phyloP scores from a whole-genome alignment of 805 yeast species.

The Candida parachauliodes region DNA sequence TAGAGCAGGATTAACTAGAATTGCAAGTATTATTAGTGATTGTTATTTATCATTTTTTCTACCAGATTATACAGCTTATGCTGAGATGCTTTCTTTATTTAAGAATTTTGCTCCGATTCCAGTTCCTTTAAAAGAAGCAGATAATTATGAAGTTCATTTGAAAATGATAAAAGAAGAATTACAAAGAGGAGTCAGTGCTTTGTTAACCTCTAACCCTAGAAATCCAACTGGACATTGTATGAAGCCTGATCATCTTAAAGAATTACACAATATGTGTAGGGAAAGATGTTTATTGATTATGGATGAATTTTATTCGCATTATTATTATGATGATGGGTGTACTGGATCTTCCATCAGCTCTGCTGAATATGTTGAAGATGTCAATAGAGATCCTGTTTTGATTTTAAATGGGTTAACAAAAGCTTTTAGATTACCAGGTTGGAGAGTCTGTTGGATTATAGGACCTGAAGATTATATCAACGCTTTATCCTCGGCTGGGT shows the following conservation, averaged over 20 bases:
- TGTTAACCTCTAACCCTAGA: conserved; percentile 58
- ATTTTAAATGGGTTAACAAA: conserved; percentile 59
- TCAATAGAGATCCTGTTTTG: conserved; percentile 55
- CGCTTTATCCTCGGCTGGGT: conserved; percentile 56
- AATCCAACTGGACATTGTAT: conserved; percentile 59
- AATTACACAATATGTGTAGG: conserved; percentile 52
- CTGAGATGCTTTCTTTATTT: conserved; percentile 60
- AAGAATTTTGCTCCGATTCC: conserved; percentile 63
- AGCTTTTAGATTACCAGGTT: conserved; percentile 60
- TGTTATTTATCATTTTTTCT: conserved; percentile 57
- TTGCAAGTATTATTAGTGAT: conserved; percentile 57
- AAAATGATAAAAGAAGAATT: conserved; percentile 50
- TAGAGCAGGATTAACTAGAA: conserved; percentile 58
- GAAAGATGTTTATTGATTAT: conserved; percentile 52
- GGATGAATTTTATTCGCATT: conserved; percentile 63
- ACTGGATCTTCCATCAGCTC: conserved; percentile 50
- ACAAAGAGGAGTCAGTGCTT: conserved; percentile 54
- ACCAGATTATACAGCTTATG: conserved; percentile 64
- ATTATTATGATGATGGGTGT: conserved; percentile 53
- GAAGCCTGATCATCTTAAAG: conserved; percentile 42
- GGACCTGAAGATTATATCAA: conserved; percentile 59
- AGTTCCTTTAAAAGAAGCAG: conserved; percentile 55
- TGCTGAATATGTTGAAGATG: conserved; percentile 51
- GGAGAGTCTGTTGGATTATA: conserved; percentile 62
- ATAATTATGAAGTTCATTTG: conserved; percentile 53